Evolutionary conservation across 2,329 filamentous ascomycete genomes (phyloP), one percentile per base, ranked within the genome.

Genomic region (Fusarium udum): DNA sequence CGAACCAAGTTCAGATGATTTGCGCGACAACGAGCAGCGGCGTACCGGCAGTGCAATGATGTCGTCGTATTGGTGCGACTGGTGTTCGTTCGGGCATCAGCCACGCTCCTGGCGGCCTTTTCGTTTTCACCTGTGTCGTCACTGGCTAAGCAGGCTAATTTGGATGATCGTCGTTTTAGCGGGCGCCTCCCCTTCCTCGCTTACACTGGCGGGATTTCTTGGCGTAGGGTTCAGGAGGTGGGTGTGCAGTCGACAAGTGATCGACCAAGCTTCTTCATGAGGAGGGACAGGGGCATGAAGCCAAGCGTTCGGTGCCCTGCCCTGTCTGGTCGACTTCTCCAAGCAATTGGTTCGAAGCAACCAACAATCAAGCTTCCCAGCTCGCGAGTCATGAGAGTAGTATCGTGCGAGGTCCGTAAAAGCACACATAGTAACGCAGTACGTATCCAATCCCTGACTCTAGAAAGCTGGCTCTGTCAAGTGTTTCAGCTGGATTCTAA

Each of bases 91-190:
- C 72, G 70, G 68, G 67, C 53, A 65, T 59, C 60, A 63, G 73
- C 67, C 69, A 74, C 53, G 60, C 61, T 67, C 64, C 59, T 45
- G 46, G 63, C 56, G 48, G 69, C 68, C 58, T 64, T 61, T 69
- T 65, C 36, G 49, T 63, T 45, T 62, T 69, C 64, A 65, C 58
- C 55, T 65, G 64, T 74, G 58, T 73, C 72, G 69, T 76, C 67
- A 77, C 57, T 68, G 61, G 69, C 59, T 64, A 69, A 74, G 71
- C 72, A 75, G 74, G 75, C 76, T 78, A 78, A 77, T 75, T 71
- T 73, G 69, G 34, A 77, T 77, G 77, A 78, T 78, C 77, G 75
- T 72, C 76, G 76, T 69, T 67, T 75, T 78, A 78, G 77, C 76
- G 74, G 75, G 72, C 76, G 74, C 74, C 74, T 78, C 73, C 75